Percentiles rank a stretch among this genome's conserved stretches.
These are phyloP conservation scores for Chaetomiaceae sp. DNA, from an alignment of 2,329 filamentous ascomycete species.

Conservation along the genomic window DNA sequence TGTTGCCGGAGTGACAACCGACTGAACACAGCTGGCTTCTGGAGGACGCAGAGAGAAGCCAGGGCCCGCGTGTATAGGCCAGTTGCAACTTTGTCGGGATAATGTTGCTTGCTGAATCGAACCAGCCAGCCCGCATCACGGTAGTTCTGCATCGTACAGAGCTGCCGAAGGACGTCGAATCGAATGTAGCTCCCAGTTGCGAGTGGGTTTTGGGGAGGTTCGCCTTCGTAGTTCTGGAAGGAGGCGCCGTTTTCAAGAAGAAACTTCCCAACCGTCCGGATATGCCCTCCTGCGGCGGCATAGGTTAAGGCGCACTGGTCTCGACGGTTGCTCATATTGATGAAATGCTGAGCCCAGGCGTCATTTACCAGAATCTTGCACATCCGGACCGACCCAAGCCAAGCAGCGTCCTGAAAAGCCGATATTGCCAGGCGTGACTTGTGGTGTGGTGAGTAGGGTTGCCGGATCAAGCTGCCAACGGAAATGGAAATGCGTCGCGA, in stretches of 20 bases:
- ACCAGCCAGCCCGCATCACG: too few relatives aligned
- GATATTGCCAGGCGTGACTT: neutral
- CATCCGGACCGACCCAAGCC: neutral
- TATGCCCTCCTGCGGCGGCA: constrained; percentile 2
- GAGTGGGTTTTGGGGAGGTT: too few relatives aligned
- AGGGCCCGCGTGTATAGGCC: too few relatives aligned
- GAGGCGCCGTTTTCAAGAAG: constrained; percentile 4
- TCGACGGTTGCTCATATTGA: neutral
- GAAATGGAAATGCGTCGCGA: neutral
- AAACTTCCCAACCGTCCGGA: neutral
- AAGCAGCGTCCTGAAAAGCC: neutral
- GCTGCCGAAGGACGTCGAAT: too few relatives aligned
- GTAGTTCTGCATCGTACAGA: too few relatives aligned
- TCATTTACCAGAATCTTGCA: neutral
- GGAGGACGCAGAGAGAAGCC: too few relatives aligned
- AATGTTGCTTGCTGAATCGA: too few relatives aligned
- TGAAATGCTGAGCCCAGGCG: neutral
- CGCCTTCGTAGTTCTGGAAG: too few relatives aligned
- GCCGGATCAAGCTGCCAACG: neutral
- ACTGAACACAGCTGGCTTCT: too few relatives aligned
- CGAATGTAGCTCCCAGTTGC: too few relatives aligned
- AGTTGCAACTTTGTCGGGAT: too few relatives aligned
- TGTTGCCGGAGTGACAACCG: too few relatives aligned
- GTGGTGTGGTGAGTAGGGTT: neutral
- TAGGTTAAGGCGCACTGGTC: neutral